Evolutionary conservation across 345 rosid species (phyloP), one percentile per base, ranked within the genome.

Genomic region (Punica granatum): DNA sequence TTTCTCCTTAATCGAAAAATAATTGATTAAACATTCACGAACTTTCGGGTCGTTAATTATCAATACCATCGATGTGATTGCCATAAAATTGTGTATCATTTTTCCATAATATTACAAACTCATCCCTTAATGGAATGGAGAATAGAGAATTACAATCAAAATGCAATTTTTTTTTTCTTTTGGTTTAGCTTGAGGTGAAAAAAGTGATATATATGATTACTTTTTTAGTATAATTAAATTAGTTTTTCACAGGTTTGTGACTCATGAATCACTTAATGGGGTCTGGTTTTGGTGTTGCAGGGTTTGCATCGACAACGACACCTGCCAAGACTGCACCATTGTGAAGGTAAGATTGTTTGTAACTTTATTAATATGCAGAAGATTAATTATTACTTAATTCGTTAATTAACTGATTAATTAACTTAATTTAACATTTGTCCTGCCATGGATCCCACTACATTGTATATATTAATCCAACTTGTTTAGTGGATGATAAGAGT

Each of bases 261-360:
- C 7, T 56, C 34, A 56, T 4, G 34, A 28, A 26, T 0, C 21
- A 36, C 18, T 23, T 25, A n/a, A 23, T 36, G 36, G 33, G 7
- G 25, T 48, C 30, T 36, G 33, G 33, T 26, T 13, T 56, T 28
- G 61, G 32, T 56, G 9, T 56, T 65, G 56, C 81, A 94, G 96
- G 77, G 96, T 94, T 78, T 88, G 93, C 64, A 80, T 89, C 48
- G 98, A 94, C 74, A 94, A 91, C 63, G 92, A 94, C 19, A 19
- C 92, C 56, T 85, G 64, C 81, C 81, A 70, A 49, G 83, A 85
- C 71, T 85, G 97, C 78, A 91, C 99, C 56, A 90, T 94, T 60
- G 87, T 91, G 43, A 94, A 91, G 97, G 99, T 93, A 12, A 60
- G 65, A 44, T 66, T n/a, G n/a, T n/a, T n/a, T n/a, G n/a, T n/a